Base-by-base conservation (phyloP, 345 rosid species). In the Theobroma cacao region DNA sequence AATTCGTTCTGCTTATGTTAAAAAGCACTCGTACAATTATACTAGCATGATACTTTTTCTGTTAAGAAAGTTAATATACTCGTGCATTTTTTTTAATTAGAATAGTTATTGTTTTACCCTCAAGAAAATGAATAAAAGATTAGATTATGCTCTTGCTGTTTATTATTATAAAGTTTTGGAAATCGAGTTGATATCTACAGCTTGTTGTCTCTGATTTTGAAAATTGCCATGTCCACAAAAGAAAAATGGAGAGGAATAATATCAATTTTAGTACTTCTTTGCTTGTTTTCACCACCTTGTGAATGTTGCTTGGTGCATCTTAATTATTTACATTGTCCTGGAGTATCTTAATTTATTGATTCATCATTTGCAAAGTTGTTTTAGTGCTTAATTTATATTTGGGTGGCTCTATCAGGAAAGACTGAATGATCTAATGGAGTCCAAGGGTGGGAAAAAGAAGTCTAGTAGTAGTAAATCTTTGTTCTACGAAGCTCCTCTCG, bases 401-500 rank as follows among this genome's bases (percentile, higher is more conserved):
- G 66, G 71, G 28, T 75, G 64, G 12, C 8, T 62, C 28, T 62
- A 20, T 41, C 70, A 89, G 90, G 80, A 67, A 71, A 36, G 87
- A 67, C 85, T 91, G 98, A 87, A 95, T 95, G 98, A 88, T 72
- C 90, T 94, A 86, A 95, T 95, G 98, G 98, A 95, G 79, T 87
- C 97, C 13, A 92, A 95, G 87, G 98, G 95, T 84, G 97, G 98
- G 66, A 90, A 93, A n/a, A 87, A 88, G 87, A 93, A 95, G 88
- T 91, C 95, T 85, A 89, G 93, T 60, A 89, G 90, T 88, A 87
- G 88, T 90, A 92, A 88, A 81, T 87, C 94, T 65, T 85, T 90
- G 65, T 85, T 82, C 82, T 95, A 94, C 85, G 99, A 96, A 89
- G 97, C 99, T 82, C 99, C 99, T 79, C 90, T 96, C 24, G 99